phyloP scores from a whole-genome alignment of 2,329 filamentous ascomycete genomes.

The Purpureocillium lavendulum region DNA sequence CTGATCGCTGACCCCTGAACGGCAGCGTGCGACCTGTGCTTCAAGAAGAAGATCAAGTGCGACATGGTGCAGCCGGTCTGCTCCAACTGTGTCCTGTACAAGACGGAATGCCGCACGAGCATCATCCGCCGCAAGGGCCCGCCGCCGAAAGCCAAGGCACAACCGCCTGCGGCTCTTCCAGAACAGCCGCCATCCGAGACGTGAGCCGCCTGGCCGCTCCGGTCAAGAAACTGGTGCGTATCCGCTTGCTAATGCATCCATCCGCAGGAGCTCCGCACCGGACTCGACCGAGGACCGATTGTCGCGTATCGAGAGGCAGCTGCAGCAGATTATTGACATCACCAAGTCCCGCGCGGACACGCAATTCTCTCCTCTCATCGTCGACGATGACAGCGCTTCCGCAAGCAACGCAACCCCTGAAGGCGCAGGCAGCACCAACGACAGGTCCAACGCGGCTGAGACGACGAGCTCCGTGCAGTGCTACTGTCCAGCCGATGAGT shows the following conservation, averaged over 20 bases:
- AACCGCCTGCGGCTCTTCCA: background rate
- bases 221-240: too few relatives aligned
- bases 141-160: conserved; percentile 9
- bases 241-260: background rate
- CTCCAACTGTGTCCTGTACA: conserved; percentile 34
- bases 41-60: conserved; percentile 37
- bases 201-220: too few relatives aligned
- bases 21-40: conserved; percentile 35
- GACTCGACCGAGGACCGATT: conserved; percentile 15
- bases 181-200: too few relatives aligned
- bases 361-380: background rate
- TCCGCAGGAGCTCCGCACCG: conserved; percentile 6
- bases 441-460: background rate
- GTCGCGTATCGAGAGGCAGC: conserved; percentile 20
- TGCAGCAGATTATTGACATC: conserved; percentile 19
- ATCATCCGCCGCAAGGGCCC: conserved; percentile 16
- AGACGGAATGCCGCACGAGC: conserved; percentile 25
- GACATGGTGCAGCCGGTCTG: conserved; percentile 34
- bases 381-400: background rate
- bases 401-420: background rate
- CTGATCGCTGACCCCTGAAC: too few relatives aligned
- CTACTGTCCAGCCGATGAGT: conserved; percentile 7
- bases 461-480: conserved; percentile 7
- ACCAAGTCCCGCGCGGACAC: background rate
- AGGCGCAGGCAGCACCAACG: background rate